phyloP scores from a whole-genome alignment of 1,284 basidiomycete species.

The Clitocybe nebularis region DNA sequence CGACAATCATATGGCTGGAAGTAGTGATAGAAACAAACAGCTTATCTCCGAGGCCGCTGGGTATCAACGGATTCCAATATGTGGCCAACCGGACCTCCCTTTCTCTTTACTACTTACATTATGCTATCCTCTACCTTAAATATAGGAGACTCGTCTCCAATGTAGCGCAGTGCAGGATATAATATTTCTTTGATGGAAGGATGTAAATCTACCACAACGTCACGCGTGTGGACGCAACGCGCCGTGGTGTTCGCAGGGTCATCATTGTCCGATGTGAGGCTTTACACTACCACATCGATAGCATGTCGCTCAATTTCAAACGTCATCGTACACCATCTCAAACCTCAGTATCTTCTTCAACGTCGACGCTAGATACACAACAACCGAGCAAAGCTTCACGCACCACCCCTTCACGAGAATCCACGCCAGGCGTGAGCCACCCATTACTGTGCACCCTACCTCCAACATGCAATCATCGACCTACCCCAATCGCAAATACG shows the following conservation, averaged over 20 bases:
- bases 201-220: neutral
- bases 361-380: slow-evolving; percentile 18
- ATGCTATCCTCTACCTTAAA: slow-evolving; percentile 10
- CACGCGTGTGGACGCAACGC: neutral
- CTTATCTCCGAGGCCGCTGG: too few species aligned
- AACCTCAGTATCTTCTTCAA: slow-evolving; percentile 23
- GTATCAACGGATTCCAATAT: too few species aligned
- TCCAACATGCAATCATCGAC: slow-evolving; percentile 72
- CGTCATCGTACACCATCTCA: slow-evolving; percentile 25
- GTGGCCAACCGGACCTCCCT: too few species aligned
- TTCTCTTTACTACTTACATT: slow-evolving; percentile 1
- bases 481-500: slow-evolving; percentile 57
- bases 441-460: slow-evolving; percentile 70
- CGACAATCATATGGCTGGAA: slow-evolving; percentile 11
- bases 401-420: slow-evolving; percentile 14
- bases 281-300: slow-evolving; percentile 5
- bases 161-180: slow-evolving; percentile 14
- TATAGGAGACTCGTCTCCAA: slow-evolving; percentile 1
- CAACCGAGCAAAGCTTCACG: slow-evolving; percentile 27
- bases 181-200: slow-evolving; percentile 8
- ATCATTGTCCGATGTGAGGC: too few species aligned
- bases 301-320: slow-evolving; percentile 20
- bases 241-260: neutral
- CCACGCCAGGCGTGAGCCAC: slow-evolving; percentile 15
- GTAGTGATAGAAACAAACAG: neutral